Percentiles rank a stretch among this genome's conserved stretches.
These are phyloP conservation scores for Clonostachys rosea DNA, from an alignment of 2,329 filamentous ascomycete species.

Conservation along the genomic window DNA sequence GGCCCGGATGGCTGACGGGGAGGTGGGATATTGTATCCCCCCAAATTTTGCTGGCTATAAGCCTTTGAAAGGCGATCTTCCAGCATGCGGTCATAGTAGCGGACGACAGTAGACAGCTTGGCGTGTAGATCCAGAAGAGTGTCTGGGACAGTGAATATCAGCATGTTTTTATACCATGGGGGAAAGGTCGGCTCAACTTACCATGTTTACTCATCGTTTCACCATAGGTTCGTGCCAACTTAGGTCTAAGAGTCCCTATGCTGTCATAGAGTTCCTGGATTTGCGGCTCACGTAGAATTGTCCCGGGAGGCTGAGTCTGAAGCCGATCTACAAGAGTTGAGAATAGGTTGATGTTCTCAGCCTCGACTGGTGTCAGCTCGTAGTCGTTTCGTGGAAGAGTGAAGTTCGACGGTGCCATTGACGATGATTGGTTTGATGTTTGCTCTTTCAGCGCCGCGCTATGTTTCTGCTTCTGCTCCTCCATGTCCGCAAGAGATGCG, in stretches of 20 bases:
- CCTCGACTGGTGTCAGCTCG: conserved; percentile 87
- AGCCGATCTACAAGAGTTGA: conserved; percentile 89
- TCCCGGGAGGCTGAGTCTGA: conserved; percentile 91
- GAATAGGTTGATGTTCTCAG: conserved; percentile 96
- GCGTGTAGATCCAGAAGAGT: conserved; percentile 90
- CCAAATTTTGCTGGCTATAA: conserved; percentile 75
- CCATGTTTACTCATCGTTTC: conserved; percentile 99
- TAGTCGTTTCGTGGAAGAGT: conserved; percentile 82
- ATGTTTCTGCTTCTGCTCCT: conserved; percentile 93
- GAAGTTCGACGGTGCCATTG: conserved; percentile 36
- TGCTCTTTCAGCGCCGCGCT: conserved; percentile 80
- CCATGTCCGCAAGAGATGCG: conserved; percentile 92
- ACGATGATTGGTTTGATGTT: conserved; percentile 38
- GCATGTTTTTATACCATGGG: neutral
- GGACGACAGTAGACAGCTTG: conserved; percentile 91
- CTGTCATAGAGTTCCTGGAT: conserved; percentile 98
- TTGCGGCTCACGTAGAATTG: conserved; percentile 92
- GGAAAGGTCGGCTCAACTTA: conserved; percentile 30
- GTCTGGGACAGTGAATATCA: conserved; percentile 44
- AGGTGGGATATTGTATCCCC: conserved; percentile 56
- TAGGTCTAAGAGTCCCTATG: conserved; percentile 88
- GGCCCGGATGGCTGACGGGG: conserved; percentile 50
- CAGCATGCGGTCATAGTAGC: conserved; percentile 97
- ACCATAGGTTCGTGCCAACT: conserved; percentile 90
- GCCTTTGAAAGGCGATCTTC: conserved; percentile 92